Conservation (phyloP, 176 grass and related monocot genomes). For the Musa beccarii region DNA sequence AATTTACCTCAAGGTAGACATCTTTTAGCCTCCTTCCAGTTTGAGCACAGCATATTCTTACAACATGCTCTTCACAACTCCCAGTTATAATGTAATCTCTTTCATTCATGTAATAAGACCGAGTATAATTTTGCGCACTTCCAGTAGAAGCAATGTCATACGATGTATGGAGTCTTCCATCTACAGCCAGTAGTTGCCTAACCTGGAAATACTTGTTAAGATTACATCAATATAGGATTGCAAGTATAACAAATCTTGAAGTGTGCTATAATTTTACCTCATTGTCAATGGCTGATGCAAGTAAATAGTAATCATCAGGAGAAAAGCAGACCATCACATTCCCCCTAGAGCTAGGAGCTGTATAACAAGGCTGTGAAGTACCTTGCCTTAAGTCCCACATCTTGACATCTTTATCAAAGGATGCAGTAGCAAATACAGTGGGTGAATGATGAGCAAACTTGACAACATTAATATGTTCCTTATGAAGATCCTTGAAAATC, state of each 20-base stretch:
- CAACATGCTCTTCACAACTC: slow-evolving; percentile 23
- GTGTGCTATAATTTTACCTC: slow-evolving; percentile 6
- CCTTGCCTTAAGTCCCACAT: slow-evolving; percentile 26
- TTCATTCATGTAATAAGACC: slow-evolving; percentile 24
- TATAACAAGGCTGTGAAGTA: slow-evolving; percentile 19
- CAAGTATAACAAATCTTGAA: background rate
- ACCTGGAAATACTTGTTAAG: slow-evolving; percentile 13
- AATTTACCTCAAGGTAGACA: slow-evolving; percentile 15
- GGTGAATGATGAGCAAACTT: slow-evolving; percentile 22
- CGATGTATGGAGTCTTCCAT: slow-evolving; percentile 23
- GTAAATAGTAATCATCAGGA: slow-evolving; percentile 29
- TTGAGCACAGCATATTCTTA: slow-evolving; percentile 25
- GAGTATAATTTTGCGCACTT: slow-evolving; percentile 26
- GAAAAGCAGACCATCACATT: slow-evolving; percentile 29
- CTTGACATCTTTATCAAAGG: slow-evolving; percentile 20
- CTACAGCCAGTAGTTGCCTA: slow-evolving; percentile 21
- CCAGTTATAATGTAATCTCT: slow-evolving; percentile 19
- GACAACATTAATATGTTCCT: slow-evolving; percentile 24
- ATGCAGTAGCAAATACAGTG: slow-evolving; percentile 21
- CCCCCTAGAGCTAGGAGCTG: slow-evolving; percentile 17
- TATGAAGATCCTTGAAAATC: slow-evolving; percentile 18
- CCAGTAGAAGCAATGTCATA: slow-evolving; percentile 19
- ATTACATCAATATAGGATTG: background rate
- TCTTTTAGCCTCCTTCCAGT: slow-evolving; percentile 24
- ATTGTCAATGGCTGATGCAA: slow-evolving; percentile 20